Evolutionary conservation across 768 basidiomycete genomes (phyloP), one percentile per base, ranked within the genome.

Genomic region (Trametes cubensis): DNA sequence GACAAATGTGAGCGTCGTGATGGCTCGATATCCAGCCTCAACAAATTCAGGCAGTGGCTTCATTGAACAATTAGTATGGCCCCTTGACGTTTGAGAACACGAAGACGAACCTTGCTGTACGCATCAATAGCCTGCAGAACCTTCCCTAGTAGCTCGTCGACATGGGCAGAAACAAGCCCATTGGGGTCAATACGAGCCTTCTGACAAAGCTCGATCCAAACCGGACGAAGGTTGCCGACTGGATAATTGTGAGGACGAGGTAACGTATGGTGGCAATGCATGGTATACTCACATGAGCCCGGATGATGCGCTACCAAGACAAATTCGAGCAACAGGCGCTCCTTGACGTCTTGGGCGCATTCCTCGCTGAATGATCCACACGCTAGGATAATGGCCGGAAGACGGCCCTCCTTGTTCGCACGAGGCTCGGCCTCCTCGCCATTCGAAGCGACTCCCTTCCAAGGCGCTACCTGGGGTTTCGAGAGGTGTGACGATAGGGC

Each of bases 201-300:
- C 66, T 91, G 92, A 58, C 89, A 91, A 5, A 92, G 65, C 58
- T 93, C 90, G 61, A 95, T 89, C 94, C 94, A 97, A 1, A 69
- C 69, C 66, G 85, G 86, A 18, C 85, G 81, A 10, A 82, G 80
- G 17, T 77, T 73, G 21, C 77, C 80, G 64, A 79, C 84, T 84
- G 34, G 10, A 55, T 28, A 4, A 62, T 5, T 14, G 26, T 45
- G 45, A 54, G 38, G 49, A 28, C 30, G 41, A 6, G 28, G 17
- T 46, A 25, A 30, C 41, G 10, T 48, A 26, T 26, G 4, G 49
- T 28, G 34, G 48, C 18, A 18, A 11, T 11, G 34, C 11, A 11
- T 11, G 42, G 46, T 58, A 59, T 2, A 79, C 87, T 64, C 54
- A 90, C 90, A 70, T 7, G 23, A 59, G 7, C 63, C 75, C 7